These are phyloP conservation scores for Murraya paniculata DNA, from an alignment of 345 rosid genomes.

Conservation along the genomic window DNA sequence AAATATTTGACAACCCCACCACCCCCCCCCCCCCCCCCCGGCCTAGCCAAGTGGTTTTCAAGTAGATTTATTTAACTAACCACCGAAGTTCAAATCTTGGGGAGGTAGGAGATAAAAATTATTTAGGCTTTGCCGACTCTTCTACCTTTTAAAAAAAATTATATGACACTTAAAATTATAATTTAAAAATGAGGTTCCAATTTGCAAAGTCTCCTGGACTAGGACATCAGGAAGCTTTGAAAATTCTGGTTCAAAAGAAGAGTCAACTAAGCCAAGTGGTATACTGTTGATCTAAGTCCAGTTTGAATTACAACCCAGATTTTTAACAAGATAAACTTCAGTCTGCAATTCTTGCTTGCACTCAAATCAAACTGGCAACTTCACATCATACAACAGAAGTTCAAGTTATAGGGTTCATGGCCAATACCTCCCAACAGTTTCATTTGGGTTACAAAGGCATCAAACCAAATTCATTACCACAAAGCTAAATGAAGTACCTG, in stretches of 20 bases:
- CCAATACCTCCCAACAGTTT: neutral
- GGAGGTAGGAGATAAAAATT: no score
- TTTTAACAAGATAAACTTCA: neutral
- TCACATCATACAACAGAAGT: neutral
- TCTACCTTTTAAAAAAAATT: no score
- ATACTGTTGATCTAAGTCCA: neutral
- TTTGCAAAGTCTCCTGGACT: neutral
- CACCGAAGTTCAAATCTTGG: no score
- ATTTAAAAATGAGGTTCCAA: neutral
- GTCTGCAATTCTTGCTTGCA: neutral
- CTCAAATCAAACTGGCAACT: neutral
- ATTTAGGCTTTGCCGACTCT: no score
- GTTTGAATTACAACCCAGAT: neutral
- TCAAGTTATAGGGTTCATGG: neutral
- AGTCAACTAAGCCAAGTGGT: neutral
- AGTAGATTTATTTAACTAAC: no score
- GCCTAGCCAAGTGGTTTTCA: no score
- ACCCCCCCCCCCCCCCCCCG: no score
- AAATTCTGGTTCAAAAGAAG: neutral
- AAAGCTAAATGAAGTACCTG: conserved; percentile 26
- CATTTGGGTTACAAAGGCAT: neutral
- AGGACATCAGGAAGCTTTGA: neutral
- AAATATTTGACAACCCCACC: neutral
- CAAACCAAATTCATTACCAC: conserved; percentile 5
- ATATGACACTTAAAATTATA: neutral